Percentiles rank a stretch among this genome's conserved stretches.
Conservation (phyloP, 148 eudicot species). For the Amaranthus palmeri region DNA sequence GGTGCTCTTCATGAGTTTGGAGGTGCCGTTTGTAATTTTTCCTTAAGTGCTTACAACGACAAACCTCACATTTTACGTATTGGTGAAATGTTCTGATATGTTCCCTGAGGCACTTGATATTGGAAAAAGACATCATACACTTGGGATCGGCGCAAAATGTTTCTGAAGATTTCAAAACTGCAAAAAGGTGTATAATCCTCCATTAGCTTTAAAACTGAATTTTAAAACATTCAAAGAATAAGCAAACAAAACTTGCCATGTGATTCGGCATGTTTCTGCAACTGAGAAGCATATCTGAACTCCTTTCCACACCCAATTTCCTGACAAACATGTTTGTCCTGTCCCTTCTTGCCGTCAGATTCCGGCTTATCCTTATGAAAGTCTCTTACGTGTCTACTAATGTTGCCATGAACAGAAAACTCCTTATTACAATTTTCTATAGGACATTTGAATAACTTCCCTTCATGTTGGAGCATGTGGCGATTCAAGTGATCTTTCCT, state of each 20-base stretch:
- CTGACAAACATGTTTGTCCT: constrained; percentile 45
- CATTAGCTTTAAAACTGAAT: neutral
- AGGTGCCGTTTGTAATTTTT: constrained; percentile 86
- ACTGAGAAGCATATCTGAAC: constrained; percentile 58
- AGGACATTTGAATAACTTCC: constrained; percentile 73
- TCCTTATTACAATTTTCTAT: constrained; percentile 38
- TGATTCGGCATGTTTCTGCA: constrained; percentile 63
- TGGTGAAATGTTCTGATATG: constrained; percentile 69
- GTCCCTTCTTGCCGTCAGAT: constrained; percentile 17
- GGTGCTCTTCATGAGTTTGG: constrained; percentile 46
- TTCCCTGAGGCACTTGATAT: constrained; percentile 56
- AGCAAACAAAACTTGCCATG: constrained; percentile 45
- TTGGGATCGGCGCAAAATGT: constrained; percentile 68
- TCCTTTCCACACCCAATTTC: constrained; percentile 85
- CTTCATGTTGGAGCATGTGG: constrained; percentile 69
- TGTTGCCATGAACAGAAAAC: constrained; percentile 56
- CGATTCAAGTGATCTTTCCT: constrained; percentile 89
- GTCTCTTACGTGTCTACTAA: constrained; percentile 67
- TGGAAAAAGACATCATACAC: constrained; percentile 73
- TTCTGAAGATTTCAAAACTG: constrained; percentile 73
- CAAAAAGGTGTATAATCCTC: constrained; percentile 9
- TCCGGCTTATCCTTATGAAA: constrained; percentile 41
- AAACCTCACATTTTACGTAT: constrained; percentile 62
- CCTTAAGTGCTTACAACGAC: constrained; percentile 76
- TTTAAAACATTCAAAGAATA: neutral